A percentile compares a stretch with the other conserved stretches of the same genome.
These are phyloP conservation scores for Patellifolia procumbens DNA, from an alignment of 179 eudicot species.

Conservation along the genomic window DNA sequence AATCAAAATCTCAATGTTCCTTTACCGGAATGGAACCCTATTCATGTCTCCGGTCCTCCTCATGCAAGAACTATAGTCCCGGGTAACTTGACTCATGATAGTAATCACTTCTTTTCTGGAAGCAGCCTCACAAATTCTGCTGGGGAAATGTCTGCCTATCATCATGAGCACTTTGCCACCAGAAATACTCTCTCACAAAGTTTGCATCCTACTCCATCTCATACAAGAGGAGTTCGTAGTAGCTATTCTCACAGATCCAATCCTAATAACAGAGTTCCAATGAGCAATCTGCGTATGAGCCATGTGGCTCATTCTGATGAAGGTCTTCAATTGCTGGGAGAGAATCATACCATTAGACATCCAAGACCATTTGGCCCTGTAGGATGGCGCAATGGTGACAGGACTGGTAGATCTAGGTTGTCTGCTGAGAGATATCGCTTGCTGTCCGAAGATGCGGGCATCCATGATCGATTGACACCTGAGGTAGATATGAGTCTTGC, in stretches of 20 bases:
- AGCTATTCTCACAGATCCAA: conserved; percentile 55
- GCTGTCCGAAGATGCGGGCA: conserved; percentile 44
- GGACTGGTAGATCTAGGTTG: conserved; percentile 60
- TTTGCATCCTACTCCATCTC: conserved; percentile 46
- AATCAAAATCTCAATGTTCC: conserved; percentile 50
- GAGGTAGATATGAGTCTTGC: conserved; percentile 47
- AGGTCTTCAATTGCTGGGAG: conserved; percentile 47
- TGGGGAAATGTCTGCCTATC: conserved; percentile 55
- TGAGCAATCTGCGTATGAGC: conserved; percentile 52
- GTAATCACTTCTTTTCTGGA: conserved; percentile 46
- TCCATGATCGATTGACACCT: conserved; percentile 53
- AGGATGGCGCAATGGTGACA: conserved; percentile 62
- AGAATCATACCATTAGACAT: conserved; percentile 61
- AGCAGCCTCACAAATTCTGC: conserved; percentile 45
- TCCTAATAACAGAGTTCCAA: conserved; percentile 52
- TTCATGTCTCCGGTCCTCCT: conserved; percentile 41
- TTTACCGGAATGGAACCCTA: conserved; percentile 56
- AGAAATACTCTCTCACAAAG: conserved; percentile 54
- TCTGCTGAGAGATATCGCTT: conserved; percentile 63
- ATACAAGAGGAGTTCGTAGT: conserved; percentile 68
- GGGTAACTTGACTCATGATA: conserved; percentile 46
- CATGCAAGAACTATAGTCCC: conserved; percentile 47
- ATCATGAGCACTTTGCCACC: conserved; percentile 43
- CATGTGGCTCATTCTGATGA: conserved; percentile 52
- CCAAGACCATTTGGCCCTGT: conserved; percentile 50